Evolutionary conservation across 371 early-diverging fungal genomes (phyloP), one percentile per base, ranked within the genome.

Genomic region (Dichotomocladium elegans): DNA sequence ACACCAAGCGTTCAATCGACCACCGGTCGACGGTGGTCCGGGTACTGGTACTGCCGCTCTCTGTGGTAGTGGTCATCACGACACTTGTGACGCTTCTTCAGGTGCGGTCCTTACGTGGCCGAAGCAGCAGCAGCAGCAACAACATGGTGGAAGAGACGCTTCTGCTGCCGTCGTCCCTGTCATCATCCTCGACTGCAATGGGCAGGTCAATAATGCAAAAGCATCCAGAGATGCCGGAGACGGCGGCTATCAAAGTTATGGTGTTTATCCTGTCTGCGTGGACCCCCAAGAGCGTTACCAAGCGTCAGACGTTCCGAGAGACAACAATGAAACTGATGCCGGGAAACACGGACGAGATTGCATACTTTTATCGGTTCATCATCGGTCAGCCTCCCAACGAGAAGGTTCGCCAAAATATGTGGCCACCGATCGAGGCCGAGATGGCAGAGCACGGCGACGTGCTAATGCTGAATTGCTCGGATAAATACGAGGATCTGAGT

Each of bases 191-290:
- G 26, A 35, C 22, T 11, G 14, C 30, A n/a, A 43, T 28, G 30
- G 4, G 22, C 27, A n/a, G n/a, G n/a, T n/a, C n/a, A 12, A 24
- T 24, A 14, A 31, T 40, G 21, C 46, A 45, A 41, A 22, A 48
- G 10, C 64, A 63, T 47, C 59, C 70, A 14, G 62, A 63, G 17
- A 43, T 71, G 17, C 51, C 62, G 4, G 69, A 67, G 14, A n/a
- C n/a, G n/a, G 62, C 63, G 8, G 47, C 61, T 4, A 63, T 70
- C 3, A 67, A 68, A 21, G 71, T 76, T 27, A 68, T 76, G 65
- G 72, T 82, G 28, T 66, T 82, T 61, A 71, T 82, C 0, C 64
- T 82, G 11, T 80, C 81, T 0, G 81, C 83, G 1, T 77, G 79
- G 66, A 82, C 83, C 17, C 70, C 74, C 17, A 76, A 80, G 53